Evolutionary conservation across 2,329 filamentous ascomycete genomes (phyloP).

Genomic region (Boeremia lycopersici): DNA sequence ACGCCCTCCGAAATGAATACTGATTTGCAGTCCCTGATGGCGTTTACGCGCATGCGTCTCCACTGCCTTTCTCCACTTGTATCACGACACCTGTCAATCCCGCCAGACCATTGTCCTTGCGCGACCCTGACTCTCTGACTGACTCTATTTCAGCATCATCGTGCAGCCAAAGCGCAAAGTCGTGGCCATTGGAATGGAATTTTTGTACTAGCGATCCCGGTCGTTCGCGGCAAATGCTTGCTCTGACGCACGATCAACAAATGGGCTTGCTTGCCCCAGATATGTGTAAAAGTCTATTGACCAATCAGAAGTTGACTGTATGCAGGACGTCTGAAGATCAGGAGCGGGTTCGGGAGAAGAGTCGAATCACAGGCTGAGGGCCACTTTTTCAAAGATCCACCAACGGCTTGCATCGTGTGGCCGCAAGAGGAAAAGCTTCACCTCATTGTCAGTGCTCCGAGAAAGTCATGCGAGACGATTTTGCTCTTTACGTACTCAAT

Average conservation of each 20-base stretch:
- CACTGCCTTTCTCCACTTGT: slow-evolving; percentile 19
- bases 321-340: slow-evolving; percentile 35
- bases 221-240: slow-evolving; percentile 9
- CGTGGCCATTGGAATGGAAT: slow-evolving; percentile 5
- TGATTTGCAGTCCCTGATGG: slow-evolving; percentile 19
- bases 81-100: slow-evolving; percentile 9
- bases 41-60: slow-evolving; percentile 21
- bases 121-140: slow-evolving; percentile 1
- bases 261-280: slow-evolving; percentile 19
- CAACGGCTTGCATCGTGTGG: slow-evolving; percentile 29
- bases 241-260: slow-evolving; percentile 17
- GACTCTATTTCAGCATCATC: slow-evolving; percentile 13
- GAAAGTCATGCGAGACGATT: neutral
- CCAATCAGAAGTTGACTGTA: slow-evolving; percentile 26
- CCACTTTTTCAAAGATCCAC: slow-evolving; percentile 25
- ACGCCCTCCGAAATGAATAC: neutral
- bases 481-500: neutral
- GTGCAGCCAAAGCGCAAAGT: slow-evolving; percentile 12
- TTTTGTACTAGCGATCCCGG: slow-evolving; percentile 10
- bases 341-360: slow-evolving; percentile 18
- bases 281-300: slow-evolving; percentile 5
- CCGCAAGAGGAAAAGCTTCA: slow-evolving; percentile 4
- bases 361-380: slow-evolving; percentile 28
- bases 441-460: slow-evolving; percentile 10
- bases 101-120: slow-evolving; percentile 6